Evolutionary conservation across 768 basidiomycete genomes (phyloP), one percentile per base, ranked within the genome.

Genomic region (Arthromyces matolae): DNA sequence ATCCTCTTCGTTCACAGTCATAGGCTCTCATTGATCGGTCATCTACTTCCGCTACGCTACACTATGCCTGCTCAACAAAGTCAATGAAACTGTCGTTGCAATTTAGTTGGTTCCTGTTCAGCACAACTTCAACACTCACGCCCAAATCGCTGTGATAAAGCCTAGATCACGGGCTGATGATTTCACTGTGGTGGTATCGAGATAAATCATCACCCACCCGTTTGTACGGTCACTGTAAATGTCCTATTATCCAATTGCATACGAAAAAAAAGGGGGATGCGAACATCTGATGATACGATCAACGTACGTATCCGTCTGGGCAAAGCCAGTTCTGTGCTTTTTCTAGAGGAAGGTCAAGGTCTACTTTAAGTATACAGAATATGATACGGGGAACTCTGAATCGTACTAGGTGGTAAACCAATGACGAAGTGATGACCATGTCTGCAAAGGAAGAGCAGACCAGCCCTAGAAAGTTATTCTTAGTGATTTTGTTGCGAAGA

Each of bases 361-460:
- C 16, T 27, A 16, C 27, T 22, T 29, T 19, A 12, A 42, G 10
- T 32, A 20, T 5, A 42, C 9, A 3, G 31, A 12, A 23, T 14
- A 19, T 31, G 14, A 13, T 18, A 13, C 13, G 18, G 9, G 5
- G 3, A 1, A 14, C 4, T 10, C 27, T 18, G 14, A 19, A 38
- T 49, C 51, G 38, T 50, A 75, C 75, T 57, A 76, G 55, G 48
- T 65, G 64, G 52, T 55, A 60, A 13, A 72, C 72, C 16, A 77
- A 57, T 1, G 68, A 60, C 23, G 50, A 37, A 3, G 74, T 73
- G 35, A 75, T 75, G 4, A 66, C 24, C 16, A 71, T 48, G 43
- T 76, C 73, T 8, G 65, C 66, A 14, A 66, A 55, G 2, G 67
- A 66, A 6, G 71, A 67, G 27, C 64, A 60, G 3, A 62, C 66